Base-by-base conservation (phyloP, 257 asterid genomes). In the Mentha longifolia region DNA sequence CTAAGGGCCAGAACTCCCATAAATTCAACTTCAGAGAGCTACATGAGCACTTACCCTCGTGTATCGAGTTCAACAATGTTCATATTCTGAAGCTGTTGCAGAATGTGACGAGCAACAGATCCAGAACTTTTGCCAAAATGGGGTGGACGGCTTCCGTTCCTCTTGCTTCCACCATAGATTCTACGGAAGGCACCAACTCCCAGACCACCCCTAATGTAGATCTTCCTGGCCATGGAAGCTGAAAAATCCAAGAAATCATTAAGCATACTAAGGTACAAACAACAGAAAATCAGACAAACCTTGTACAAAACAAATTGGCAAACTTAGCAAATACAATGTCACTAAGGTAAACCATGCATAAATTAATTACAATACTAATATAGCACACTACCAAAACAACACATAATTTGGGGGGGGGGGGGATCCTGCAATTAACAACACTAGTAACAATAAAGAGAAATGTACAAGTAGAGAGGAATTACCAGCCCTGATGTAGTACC, bases 401-500 rank as follows among this genome's bases (percentile, higher is more conserved):
- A 3, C 31, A 28, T 28, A 28, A 28, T 28, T 28, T n/a, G n/a
- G 28, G 31, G 3, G 31, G 31, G 31, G 3, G 2, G 2, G 2
- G 31, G 2, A 28, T 28, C 31, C 31, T 28, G 31, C 31, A 28
- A 28, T 28, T 28, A 46, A 28, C 16, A 42, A 57, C 42, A 30
- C 12, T 20, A 33, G 13, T 3, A 37, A 4, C 28, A 35, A 11
- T 10, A 2, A 35, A 7, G 45, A 20, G 19, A 8, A 10, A 8
- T 14, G 14, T 11, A 10, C 0, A 8, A 0, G 47, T 10, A 51
- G 11, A 17, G 9, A 7, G 37, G 70, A 2, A 72, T 71, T 83
- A 92, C 98, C 98, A 33, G 98, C 98, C 79, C 98, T 86, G 33
- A 92, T 87, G 83, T 88, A 92, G 87, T 92, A 92, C 98, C 97